phyloP scores from a whole-genome alignment of 208 protist species.

The Tritrichomonas musculus region DNA sequence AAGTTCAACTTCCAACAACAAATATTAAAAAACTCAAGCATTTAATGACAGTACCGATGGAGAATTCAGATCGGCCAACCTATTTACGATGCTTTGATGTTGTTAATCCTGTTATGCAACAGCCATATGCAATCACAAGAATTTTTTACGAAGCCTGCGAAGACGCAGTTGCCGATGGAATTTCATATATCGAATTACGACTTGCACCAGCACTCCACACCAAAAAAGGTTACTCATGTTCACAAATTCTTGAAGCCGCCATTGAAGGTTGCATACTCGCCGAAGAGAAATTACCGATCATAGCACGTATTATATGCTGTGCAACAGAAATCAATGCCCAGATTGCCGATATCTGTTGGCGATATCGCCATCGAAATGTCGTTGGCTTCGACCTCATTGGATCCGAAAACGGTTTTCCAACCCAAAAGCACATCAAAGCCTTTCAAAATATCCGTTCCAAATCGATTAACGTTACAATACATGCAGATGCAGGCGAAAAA shows the following conservation, averaged over 20 bases:
- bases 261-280: neutral
- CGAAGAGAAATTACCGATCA: neutral
- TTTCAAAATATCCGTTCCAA: neutral
- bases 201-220: neutral
- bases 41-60: neutral
- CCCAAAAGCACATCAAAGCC: neutral
- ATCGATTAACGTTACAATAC: neutral
- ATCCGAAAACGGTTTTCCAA: neutral
- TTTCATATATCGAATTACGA: neutral
- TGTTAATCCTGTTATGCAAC: neutral
- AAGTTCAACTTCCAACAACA: neutral
- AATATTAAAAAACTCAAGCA: neutral
- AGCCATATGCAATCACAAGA: neutral
- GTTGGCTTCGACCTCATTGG: neutral
- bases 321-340: neutral
- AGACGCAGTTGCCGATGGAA: neutral
- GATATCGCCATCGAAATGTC: neutral
- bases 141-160: conserved; percentile 31
- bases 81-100: neutral
- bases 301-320: conserved; percentile 13
- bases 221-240: neutral
- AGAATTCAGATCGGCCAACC: neutral
- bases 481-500: neutral
- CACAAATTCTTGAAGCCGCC: neutral
- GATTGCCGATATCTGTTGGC: neutral